Base-by-base conservation (phyloP, 192 early-diverging fungal genomes). In the Backusella tarrabulga region DNA sequence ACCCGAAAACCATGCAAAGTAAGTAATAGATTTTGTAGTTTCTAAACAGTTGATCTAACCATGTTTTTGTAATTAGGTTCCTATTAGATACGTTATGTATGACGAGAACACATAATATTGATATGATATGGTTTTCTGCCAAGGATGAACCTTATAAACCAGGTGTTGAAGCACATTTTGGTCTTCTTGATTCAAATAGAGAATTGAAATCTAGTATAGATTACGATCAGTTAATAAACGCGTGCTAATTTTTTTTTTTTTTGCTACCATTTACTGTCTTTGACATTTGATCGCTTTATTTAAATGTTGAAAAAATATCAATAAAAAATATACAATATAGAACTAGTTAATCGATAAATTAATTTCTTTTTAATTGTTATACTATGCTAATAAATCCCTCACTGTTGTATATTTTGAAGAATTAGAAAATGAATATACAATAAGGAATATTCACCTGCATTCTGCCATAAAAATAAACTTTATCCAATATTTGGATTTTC, bases 71-170 rank as follows among this genome's bases (percentile, higher is more conserved):
- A 6, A 19, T 9, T 42, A 78, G 77, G 60, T 90, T 85, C 66
- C 73, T 90, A 75, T 67, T 72, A n/a, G 82, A 86, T 67, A 86
- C 89, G 19, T 79, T 87, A 29, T 88, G 88, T 76, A 78, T 83
- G n/a, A 85, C 85, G 26, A 79, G 83, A 34, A 69, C 85, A 60
- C 81, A 79, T 46, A 83, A 86, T 5, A 82, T 90, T 54, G 69
- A 86, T 52, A 82, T 89, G 54, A 78, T 87, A 56, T 91, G 85
- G 83, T 91, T 88, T 79, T 82, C 83, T 70, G 88, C 86, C 26
- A 84, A 83, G 52, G 90, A 91, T 72, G 88, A 91, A 75, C 84
- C 87, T 15, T 91, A 88, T 81, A 89, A 88, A 75, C 78, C 80
- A 4, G 84, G 81, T 42, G 87, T 78, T 2, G 81, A 83, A 71